These are phyloP conservation scores for Senna siamea DNA, from an alignment of 306 rosid genomes.

Conservation along the genomic window DNA sequence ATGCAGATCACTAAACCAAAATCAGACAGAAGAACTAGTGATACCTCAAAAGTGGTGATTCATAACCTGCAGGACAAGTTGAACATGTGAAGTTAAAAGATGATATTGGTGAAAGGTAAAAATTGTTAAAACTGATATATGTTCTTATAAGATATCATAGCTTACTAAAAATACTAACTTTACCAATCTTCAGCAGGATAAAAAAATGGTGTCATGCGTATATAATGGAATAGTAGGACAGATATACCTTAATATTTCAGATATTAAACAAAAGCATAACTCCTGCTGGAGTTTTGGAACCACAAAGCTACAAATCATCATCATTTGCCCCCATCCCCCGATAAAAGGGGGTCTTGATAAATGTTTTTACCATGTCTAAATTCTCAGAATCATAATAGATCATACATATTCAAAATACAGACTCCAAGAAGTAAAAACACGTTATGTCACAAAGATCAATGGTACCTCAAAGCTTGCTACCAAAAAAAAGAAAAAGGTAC, in stretches of 20 bases:
- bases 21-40: not conserved
- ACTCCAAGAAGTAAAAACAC: too few relatives aligned
- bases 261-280: not conserved
- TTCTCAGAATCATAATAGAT: too few relatives aligned
- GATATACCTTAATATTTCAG: not conserved
- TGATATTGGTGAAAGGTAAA: not conserved
- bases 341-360: too few relatives aligned
- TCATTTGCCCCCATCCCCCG: too few relatives aligned
- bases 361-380: too few relatives aligned
- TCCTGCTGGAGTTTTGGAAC: not conserved
- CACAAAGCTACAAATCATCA: not conserved
- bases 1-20: not conserved
- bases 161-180: not conserved
- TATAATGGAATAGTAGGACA: not conserved
- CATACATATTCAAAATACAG: too few relatives aligned
- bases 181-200: not conserved
- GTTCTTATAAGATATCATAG: not conserved
- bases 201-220: not conserved
- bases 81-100: slow-evolving; percentile 20
- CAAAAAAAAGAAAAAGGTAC: too few relatives aligned
- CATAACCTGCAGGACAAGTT: slow-evolving; percentile 63
- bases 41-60: slow-evolving; percentile 84
- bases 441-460: too few relatives aligned
- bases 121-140: not conserved
- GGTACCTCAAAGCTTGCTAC: too few relatives aligned